Evolutionary conservation across 164 flowering plant species (phyloP).

Genomic region (Tetracentron sinense): DNA sequence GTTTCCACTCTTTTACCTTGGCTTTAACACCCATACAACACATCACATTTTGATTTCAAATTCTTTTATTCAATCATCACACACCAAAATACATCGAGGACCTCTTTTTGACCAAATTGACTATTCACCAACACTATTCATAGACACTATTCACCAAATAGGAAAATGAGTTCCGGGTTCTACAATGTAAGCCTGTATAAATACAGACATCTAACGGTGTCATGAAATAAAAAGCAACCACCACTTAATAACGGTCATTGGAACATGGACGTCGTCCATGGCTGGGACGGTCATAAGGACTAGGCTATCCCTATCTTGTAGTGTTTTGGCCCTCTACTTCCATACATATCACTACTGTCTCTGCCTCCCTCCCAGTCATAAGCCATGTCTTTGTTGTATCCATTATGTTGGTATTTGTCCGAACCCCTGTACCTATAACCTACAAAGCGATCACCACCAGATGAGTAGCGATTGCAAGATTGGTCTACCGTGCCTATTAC

Average conservation of each 20-base stretch:
- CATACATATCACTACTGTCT: conserved; percentile 43
- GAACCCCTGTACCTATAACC: conserved; percentile 41
- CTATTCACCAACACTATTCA: too few species aligned
- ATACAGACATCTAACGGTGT: background rate
- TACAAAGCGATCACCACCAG: conserved; percentile 48
- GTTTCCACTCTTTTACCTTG: too few species aligned
- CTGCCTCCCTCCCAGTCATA: conserved; percentile 64
- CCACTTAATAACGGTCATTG: conserved; percentile 43
- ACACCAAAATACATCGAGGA: too few species aligned
- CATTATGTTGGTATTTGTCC: conserved; percentile 61
- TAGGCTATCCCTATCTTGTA: conserved; percentile 48
- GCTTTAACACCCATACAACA: too few species aligned
- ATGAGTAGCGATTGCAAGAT: conserved; percentile 45
- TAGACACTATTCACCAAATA: too few species aligned
- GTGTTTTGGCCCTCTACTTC: conserved; percentile 41
- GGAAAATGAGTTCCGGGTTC: too few species aligned
- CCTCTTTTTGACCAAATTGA: too few species aligned
- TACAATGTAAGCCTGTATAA: background rate
- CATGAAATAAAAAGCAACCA: background rate
- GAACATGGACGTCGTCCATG: conserved; percentile 48
- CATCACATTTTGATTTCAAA: too few species aligned
- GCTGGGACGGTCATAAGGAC: conserved; percentile 61
- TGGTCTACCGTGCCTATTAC: too few species aligned
- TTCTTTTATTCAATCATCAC: too few species aligned
- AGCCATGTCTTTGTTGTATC: conserved; percentile 68